phyloP scores from a whole-genome alignment of 2,329 filamentous ascomycete species.

The Cytospora leucostoma region DNA sequence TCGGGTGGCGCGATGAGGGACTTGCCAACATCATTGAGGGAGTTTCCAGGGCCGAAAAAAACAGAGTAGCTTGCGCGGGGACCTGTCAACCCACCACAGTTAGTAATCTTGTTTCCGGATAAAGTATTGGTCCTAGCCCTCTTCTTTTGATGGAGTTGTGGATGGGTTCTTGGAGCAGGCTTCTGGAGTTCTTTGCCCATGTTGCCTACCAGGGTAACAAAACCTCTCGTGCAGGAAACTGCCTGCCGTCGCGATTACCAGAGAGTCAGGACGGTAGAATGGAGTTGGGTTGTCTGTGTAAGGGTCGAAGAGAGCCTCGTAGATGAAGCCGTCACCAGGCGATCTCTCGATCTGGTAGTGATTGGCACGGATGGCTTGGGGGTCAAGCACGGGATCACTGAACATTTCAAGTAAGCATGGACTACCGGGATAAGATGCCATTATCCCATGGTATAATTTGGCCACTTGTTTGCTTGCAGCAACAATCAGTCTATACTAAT shows the following conservation, averaged over 20 bases:
- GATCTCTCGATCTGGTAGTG: constrained; percentile 12
- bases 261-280: neutral
- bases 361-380: neutral
- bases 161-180: neutral
- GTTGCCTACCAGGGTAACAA: constrained; percentile 4
- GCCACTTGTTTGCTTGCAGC: too few relatives aligned
- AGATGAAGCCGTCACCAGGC: neutral
- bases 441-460: too few relatives aligned
- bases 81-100: neutral
- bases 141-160: neutral
- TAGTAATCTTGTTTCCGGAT: neutral
- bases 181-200: neutral
- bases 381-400: neutral
- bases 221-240: constrained; percentile 13
- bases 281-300: neutral
- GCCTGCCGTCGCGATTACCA: constrained; percentile 15
- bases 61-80: constrained; percentile 13
- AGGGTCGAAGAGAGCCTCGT: constrained; percentile 1
- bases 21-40: neutral
- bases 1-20: neutral
- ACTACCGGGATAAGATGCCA: neutral
- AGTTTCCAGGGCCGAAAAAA: constrained; percentile 9
- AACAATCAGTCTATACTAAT: too few relatives aligned
- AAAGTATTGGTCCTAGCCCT: neutral
- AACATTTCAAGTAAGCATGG: neutral